Percentiles rank a stretch among this genome's conserved stretches.
These are phyloP conservation scores for Nemania diffusa DNA, from an alignment of 2,329 filamentous ascomycete genomes.

Conservation along the genomic window DNA sequence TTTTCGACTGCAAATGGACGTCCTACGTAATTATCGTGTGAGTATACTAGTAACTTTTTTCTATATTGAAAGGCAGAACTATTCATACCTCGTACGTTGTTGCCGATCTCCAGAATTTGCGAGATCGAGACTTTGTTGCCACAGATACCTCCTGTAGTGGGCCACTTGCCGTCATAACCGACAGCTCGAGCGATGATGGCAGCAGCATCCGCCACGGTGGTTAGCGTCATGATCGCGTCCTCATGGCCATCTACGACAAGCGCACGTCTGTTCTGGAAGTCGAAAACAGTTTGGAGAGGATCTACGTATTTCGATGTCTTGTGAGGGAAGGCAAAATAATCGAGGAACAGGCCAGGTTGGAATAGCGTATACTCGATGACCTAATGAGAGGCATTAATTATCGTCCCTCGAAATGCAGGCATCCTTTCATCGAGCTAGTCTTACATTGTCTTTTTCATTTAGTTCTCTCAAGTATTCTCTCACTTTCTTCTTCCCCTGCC, in stretches of 20 bases:
- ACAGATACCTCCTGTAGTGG: constrained; percentile 53
- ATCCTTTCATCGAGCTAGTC: background rate
- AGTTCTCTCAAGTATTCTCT: constrained; percentile 62
- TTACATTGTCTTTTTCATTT: constrained; percentile 59
- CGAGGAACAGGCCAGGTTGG: constrained; percentile 63
- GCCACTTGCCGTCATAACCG: constrained; percentile 58
- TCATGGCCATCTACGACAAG: constrained; percentile 57
- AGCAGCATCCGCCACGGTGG: constrained; percentile 57
- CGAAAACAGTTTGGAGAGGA: constrained; percentile 52
- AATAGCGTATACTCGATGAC: constrained; percentile 67
- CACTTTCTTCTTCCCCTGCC: constrained; percentile 60
- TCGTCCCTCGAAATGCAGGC: background rate
- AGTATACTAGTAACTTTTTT: background rate
- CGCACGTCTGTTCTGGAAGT: constrained; percentile 55
- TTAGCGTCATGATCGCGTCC: constrained; percentile 56
- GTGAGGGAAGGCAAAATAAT: constrained; percentile 65
- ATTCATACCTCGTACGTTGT: constrained; percentile 54
- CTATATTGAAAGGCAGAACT: background rate
- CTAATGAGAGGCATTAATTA: constrained; percentile 47
- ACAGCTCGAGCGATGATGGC: constrained; percentile 53
- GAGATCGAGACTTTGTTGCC: constrained; percentile 51
- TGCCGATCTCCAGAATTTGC: constrained; percentile 54
- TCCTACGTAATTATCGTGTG: constrained; percentile 41
- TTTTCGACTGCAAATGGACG: constrained; percentile 55
- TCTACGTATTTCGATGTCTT: constrained; percentile 58